Evolutionary conservation across 208 protist species (phyloP).

Genomic region (Leishmania tropica): DNA sequence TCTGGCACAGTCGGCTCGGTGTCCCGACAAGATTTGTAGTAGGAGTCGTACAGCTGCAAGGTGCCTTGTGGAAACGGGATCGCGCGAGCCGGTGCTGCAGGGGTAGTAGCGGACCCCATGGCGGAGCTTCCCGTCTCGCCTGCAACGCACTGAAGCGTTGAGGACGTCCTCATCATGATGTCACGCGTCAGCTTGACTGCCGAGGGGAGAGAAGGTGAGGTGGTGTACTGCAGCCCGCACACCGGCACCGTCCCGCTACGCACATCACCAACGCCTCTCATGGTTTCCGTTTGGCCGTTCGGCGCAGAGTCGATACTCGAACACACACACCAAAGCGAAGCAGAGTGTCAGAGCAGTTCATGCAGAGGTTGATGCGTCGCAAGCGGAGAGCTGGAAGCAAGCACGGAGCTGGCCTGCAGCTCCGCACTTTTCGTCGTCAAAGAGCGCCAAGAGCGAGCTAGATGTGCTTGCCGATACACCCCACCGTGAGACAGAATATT

Average conservation of each 20-base stretch:
- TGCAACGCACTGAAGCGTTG: not conserved
- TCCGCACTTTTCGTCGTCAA: not conserved
- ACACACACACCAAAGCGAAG: not conserved
- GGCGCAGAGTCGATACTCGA: not conserved
- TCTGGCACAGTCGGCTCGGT: slow-evolving; percentile 1
- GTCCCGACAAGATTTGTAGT: slow-evolving; percentile 13
- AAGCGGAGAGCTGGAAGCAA: not conserved
- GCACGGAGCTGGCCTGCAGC: not conserved
- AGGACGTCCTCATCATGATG: slow-evolving; percentile 14
- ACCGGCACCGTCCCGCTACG: slow-evolving; percentile 43
- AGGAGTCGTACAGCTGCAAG: slow-evolving; percentile 32
- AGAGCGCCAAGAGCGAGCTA: not conserved
- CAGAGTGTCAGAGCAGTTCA: not conserved
- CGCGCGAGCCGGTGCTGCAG: not conserved
- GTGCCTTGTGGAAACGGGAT: slow-evolving; percentile 18
- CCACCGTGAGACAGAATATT: not conserved
- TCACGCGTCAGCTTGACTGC: slow-evolving; percentile 26
- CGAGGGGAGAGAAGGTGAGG: slow-evolving; percentile 54
- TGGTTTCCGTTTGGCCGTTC: not conserved
- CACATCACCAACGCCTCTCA: not conserved
- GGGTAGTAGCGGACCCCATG: not conserved
- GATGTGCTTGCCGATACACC: not conserved
- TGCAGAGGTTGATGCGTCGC: not conserved
- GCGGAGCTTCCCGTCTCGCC: not conserved
- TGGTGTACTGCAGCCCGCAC: slow-evolving; percentile 52